Base-by-base conservation (phyloP, 441 rosid genomes). In the Mallotus japonicus region DNA sequence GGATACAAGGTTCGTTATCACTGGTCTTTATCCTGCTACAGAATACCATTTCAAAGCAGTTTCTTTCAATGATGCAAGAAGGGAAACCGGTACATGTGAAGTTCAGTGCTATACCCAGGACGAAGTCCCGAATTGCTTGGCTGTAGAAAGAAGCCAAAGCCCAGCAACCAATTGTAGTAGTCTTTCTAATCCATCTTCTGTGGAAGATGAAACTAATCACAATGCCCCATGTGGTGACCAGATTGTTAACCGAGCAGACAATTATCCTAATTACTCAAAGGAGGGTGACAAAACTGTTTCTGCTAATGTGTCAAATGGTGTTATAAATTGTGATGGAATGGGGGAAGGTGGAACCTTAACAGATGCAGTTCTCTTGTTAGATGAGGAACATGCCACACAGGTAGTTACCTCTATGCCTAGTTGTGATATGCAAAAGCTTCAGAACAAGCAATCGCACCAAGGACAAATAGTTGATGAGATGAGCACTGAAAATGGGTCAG, bases 161-260 rank as follows among this genome's bases (percentile, higher is more conserved):
- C 93, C 88, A 5, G 82, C 83, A 46, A 90, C 92, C 58, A 88
- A 86, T 84, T 89, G 89, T 73, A 89, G 92, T 82, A 90, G 87
- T 82, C 87, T 89, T 78, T 93, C 92, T 56, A 87, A 85, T 77
- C 97, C 97, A 61, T 93, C 94, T 16, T 88, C 95, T 0, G 92
- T 86, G 22, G 91, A 95, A 81, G 98, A 91, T 75, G 99, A 95
- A 81, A 87, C 89, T 68, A 90, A 92, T 72, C 86, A 84, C 67
- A 66, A 80, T 70, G 78, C 72, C 49, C 85, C 80, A 2, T 77
- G 72, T 61, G 66, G 76, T 70, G 82, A 80, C 72, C 84, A 78
- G 53, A 88, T 84, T 67, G 86, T 83, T 73, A 76, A 83, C 66
- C 86, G 85, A 8, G 86, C 75, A 12, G 81, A 79, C 77, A 81